Conservation (phyloP, 164 flowering plant species). For the Dillenia suffruticosa region DNA sequence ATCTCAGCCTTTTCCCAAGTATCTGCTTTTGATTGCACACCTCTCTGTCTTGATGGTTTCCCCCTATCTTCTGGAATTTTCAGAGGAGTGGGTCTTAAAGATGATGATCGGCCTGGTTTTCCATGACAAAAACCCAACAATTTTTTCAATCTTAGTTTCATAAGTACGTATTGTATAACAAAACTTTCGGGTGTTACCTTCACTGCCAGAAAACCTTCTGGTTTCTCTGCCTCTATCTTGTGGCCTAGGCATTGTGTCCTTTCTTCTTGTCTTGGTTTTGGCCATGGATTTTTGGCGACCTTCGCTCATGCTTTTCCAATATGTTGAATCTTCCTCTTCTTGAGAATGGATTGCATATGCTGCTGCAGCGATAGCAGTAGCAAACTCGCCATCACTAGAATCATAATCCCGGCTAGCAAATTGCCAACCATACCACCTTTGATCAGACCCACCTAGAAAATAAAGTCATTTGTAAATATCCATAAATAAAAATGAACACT, state of each 20-base stretch:
- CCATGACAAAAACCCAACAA: not conserved
- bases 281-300: not conserved
- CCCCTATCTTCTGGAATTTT: slow-evolving; percentile 8
- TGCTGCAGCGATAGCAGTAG: slow-evolving; percentile 41
- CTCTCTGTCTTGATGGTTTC: slow-evolving; percentile 2
- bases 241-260: slow-evolving; percentile 9
- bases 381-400: slow-evolving; percentile 16
- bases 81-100: slow-evolving; percentile 6
- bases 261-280: slow-evolving; percentile 12
- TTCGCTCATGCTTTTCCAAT: slow-evolving; percentile 7
- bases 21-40: slow-evolving; percentile 32
- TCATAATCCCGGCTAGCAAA: slow-evolving; percentile 15
- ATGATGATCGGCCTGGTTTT: slow-evolving; percentile 12
- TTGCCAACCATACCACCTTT: slow-evolving; percentile 23
- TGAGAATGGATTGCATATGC: slow-evolving; percentile 38
- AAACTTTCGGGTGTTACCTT: slow-evolving; percentile 1
- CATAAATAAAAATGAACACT: too few relatives aligned
- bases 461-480: too few relatives aligned
- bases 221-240: slow-evolving; percentile 15
- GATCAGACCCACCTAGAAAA: not conserved
- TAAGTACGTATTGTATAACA: not conserved
- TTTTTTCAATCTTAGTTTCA: not conserved
- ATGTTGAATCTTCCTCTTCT: slow-evolving; percentile 16
- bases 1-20: slow-evolving; percentile 59
- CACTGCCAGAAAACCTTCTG: not conserved